phyloP scores from a whole-genome alignment of 2,329 filamentous ascomycete genomes.

The Fusarium coffeatum region DNA sequence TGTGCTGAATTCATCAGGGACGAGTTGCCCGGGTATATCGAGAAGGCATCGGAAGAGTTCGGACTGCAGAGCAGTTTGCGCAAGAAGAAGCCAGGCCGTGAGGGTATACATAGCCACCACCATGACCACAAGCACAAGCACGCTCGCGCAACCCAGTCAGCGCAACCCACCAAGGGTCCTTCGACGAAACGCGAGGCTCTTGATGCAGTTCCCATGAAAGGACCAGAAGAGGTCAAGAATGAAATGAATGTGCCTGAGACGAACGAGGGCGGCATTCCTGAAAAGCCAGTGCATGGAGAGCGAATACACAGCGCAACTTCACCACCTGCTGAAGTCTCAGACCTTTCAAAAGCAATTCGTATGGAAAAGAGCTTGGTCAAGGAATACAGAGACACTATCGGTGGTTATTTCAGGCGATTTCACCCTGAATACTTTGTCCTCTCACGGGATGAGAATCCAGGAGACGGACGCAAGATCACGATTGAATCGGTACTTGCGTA shows the following conservation, averaged over 20 bases:
- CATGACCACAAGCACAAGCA: slow-evolving; percentile 39
- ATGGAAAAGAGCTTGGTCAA: slow-evolving; percentile 78
- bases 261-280: slow-evolving; percentile 48
- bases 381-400: slow-evolving; percentile 85
- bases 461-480: slow-evolving; percentile 60
- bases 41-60: slow-evolving; percentile 81
- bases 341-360: slow-evolving; percentile 70
- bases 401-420: slow-evolving; percentile 95
- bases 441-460: slow-evolving; percentile 48
- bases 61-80: slow-evolving; percentile 81
- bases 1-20: slow-evolving; percentile 90
- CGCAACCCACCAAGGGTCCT: slow-evolving; percentile 23
- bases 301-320: slow-evolving; percentile 56
- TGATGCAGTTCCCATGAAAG: slow-evolving; percentile 60
- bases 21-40: slow-evolving; percentile 87
- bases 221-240: slow-evolving; percentile 58
- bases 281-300: slow-evolving; percentile 53
- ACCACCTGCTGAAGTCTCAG: slow-evolving; percentile 63
- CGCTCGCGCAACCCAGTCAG: slow-evolving; percentile 12
- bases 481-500: slow-evolving; percentile 87
- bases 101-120: slow-evolving; percentile 33
- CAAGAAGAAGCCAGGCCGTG: slow-evolving; percentile 53
- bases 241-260: slow-evolving; percentile 53
- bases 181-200: slow-evolving; percentile 46
- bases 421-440: slow-evolving; percentile 79